Conservation (phyloP, 495 filamentous ascomycete species). For the Penicillium diatomitis region DNA sequence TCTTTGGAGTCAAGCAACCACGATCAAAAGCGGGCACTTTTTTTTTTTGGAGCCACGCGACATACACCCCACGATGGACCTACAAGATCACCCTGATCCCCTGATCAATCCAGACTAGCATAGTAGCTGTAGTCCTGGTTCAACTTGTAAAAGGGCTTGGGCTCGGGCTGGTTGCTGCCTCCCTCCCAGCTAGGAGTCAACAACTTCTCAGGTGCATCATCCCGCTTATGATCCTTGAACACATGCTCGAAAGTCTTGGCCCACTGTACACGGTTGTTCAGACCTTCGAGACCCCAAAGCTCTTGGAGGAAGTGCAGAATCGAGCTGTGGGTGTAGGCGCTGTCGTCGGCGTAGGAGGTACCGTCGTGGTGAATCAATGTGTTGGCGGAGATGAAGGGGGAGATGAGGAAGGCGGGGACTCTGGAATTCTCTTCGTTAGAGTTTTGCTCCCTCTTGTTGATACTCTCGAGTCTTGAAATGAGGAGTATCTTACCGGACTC, state of each 20-base stretch:
- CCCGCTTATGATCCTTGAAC: conserved; percentile 18
- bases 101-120: neutral
- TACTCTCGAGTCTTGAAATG: neutral
- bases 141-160: conserved; percentile 20
- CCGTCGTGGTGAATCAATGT: conserved; percentile 32
- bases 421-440: conserved; percentile 2
- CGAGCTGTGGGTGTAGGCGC: conserved; percentile 35
- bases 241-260: conserved; percentile 35
- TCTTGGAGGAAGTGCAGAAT: conserved; percentile 35
- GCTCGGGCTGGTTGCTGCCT: conserved; percentile 22
- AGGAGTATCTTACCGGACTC: conserved; percentile 20
- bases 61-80: too few relatives aligned
- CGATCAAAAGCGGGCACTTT: too few relatives aligned
- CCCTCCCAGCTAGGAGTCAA: conserved; percentile 26
- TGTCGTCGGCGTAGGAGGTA: conserved; percentile 28
- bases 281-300: conserved; percentile 32
- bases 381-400: conserved; percentile 32
- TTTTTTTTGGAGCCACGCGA: too few relatives aligned
- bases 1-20: too few relatives aligned
- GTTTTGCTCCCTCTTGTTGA: too few relatives aligned
- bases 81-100: neutral
- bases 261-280: conserved; percentile 34
- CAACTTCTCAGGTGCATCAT: conserved; percentile 25
- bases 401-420: conserved; percentile 38
- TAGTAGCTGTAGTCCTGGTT: conserved; percentile 29